phyloP scores from a whole-genome alignment of 176 grass and related monocot genomes.

The Eleusine indica region DNA sequence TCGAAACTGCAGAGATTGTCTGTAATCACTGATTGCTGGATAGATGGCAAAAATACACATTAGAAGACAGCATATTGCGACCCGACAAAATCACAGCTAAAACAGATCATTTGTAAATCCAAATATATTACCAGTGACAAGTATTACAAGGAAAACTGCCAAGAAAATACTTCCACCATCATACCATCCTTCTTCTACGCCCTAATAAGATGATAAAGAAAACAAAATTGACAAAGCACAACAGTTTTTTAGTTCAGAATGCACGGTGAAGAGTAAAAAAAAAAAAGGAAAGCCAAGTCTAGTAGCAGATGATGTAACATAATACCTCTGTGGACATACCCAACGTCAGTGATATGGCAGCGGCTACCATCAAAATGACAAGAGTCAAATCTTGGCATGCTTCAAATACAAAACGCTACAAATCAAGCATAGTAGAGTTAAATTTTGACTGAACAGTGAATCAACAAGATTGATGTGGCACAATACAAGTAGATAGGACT shows the following conservation, averaged over 20 bases:
- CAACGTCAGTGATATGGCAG: conserved; percentile 82
- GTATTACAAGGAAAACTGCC: conserved; percentile 93
- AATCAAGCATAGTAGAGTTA: conserved; percentile 39
- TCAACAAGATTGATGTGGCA: not conserved
- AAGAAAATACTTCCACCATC: conserved; percentile 98
- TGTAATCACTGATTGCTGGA: conserved; percentile 91
- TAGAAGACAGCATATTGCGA: conserved; percentile 9
- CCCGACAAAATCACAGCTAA: not conserved
- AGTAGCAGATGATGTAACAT: conserved; percentile 32
- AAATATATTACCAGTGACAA: conserved; percentile 80
- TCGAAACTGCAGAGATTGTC: conserved; percentile 93
- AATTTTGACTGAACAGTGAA: conserved; percentile 33
- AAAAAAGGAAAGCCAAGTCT: conserved; percentile 19
- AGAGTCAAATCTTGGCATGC: conserved; percentile 96
- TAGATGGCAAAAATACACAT: conserved; percentile 31
- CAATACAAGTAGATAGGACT: not conserved
- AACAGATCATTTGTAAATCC: conserved; percentile 2
- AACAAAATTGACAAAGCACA: conserved; percentile 28
- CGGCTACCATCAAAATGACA: conserved; percentile 85
- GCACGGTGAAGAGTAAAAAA: not conserved
- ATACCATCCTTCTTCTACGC: conserved; percentile 92
- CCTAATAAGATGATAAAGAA: conserved; percentile 50
- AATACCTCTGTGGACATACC: conserved; percentile 93
- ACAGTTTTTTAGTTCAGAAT: not conserved
- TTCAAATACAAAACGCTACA: conserved; percentile 88